Evolutionary conservation across 2,329 filamentous ascomycete genomes (phyloP).

Genomic region (Fusarium redolens): DNA sequence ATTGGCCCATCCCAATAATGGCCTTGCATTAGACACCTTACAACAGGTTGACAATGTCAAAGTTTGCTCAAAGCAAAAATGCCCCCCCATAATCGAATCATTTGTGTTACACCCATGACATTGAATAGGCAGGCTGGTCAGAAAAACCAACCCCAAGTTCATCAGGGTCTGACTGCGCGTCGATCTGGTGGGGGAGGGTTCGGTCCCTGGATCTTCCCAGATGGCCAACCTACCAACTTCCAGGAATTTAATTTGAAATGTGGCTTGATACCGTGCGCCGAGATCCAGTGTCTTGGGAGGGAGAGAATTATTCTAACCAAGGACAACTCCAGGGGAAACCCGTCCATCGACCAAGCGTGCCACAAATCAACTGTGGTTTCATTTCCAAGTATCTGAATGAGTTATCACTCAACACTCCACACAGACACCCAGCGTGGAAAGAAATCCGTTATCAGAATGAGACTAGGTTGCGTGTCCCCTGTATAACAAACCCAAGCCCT

Average conservation of each 20-base stretch:
- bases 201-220: neutral
- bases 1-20: neutral
- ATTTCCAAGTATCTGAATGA: neutral
- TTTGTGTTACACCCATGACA: too few species aligned
- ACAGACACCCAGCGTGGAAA: neutral
- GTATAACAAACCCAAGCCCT: neutral
- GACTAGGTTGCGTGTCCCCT: conserved; percentile 17
- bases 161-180: neutral
- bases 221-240: neutral
- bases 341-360: neutral
- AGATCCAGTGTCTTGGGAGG: neutral
- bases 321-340: neutral
- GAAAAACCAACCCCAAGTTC: neutral
- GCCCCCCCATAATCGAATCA: neutral
- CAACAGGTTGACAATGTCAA: neutral
- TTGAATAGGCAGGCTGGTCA: neutral
- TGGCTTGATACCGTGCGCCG: neutral
- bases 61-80: neutral
- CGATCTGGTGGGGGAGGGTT: neutral
- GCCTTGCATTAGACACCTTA: neutral
- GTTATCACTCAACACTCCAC: neutral
- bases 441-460: conserved; percentile 12
- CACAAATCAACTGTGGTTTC: neutral
- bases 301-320: neutral
- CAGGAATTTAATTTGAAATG: neutral